phyloP scores from a whole-genome alignment of 768 basidiomycete species.

The Mycena olivaceomarginata region DNA sequence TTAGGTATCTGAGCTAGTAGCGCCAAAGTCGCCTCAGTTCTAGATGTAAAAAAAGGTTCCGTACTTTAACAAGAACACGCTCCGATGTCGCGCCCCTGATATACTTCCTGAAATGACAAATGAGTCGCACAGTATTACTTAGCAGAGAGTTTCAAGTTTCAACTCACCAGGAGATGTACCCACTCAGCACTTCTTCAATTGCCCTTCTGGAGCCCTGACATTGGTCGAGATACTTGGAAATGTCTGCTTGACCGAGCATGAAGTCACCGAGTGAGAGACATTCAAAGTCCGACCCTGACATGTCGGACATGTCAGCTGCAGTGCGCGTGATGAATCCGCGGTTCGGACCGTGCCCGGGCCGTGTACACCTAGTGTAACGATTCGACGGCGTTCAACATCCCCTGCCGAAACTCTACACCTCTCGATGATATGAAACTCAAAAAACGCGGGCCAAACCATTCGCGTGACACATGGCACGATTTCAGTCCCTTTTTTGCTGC shows the following conservation, averaged over 20 bases:
- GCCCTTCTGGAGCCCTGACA: conserved; percentile 24
- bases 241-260: conserved; percentile 39
- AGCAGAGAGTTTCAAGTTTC: background rate
- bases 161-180: conserved; percentile 38
- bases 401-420: conserved; percentile 58
- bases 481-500: conserved; percentile 42
- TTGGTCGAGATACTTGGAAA: conserved; percentile 34
- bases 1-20: conserved; percentile 22
- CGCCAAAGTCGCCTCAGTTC: too few relatives aligned
- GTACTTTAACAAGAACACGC: conserved; percentile 33
- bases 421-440: conserved; percentile 58
- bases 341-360: too few relatives aligned
- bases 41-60: too few relatives aligned
- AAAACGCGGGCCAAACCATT: conserved; percentile 50
- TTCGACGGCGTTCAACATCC: conserved; percentile 54
- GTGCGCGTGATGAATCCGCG: too few relatives aligned
- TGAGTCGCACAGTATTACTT: background rate
- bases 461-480: conserved; percentile 43
- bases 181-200: conserved; percentile 43
- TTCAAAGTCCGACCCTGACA: too few relatives aligned
- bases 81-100: conserved; percentile 39
- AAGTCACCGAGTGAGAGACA: too few relatives aligned
- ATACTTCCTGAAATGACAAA: conserved; percentile 33
- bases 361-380: background rate
- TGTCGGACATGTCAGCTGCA: too few relatives aligned